Evolutionary conservation across 345 rosid species (phyloP).

Genomic region (Moricandia arvensis): DNA sequence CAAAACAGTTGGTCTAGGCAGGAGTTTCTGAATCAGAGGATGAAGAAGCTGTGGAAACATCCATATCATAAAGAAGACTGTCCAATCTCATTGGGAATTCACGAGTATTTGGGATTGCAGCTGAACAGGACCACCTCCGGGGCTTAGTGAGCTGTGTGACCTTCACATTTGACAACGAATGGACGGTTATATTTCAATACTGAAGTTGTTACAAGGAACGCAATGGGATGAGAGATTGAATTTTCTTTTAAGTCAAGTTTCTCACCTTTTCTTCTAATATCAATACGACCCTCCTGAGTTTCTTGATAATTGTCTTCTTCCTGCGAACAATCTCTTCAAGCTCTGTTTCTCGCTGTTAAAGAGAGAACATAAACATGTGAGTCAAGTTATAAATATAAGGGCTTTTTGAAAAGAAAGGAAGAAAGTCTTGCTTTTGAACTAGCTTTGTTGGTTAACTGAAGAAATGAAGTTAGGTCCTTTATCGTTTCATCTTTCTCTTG

Average conservation of each 20-base stretch:
- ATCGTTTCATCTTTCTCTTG: constrained; percentile 84
- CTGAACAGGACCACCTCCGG: no score
- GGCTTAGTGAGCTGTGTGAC: constrained; percentile 67
- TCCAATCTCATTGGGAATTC: no score
- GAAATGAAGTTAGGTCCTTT: constrained; percentile 57
- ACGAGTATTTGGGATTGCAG: no score
- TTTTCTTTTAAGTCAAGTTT: not conserved
- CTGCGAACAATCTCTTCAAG: constrained; percentile 55
- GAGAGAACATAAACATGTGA: not conserved
- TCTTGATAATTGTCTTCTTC: constrained; percentile 67
- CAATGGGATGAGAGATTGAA: not conserved
- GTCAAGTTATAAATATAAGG: constrained; percentile 8
- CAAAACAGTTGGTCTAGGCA: no score
- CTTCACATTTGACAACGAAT: constrained; percentile 35
- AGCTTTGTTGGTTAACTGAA: constrained; percentile 55
- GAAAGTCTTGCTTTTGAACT: constrained; percentile 56
- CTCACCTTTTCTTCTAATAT: constrained; percentile 83
- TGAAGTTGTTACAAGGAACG: not conserved
- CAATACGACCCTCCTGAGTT: constrained; percentile 68
- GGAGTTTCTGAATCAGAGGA: no score
- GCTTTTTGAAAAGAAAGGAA: not conserved
- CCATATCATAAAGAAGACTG: no score
- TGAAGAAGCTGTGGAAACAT: no score
- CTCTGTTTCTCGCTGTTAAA: constrained; percentile 69
- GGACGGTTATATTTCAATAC: not conserved